Base-by-base conservation (phyloP, 2,329 filamentous ascomycete species). In the Paramyrothecium roridum region DNA sequence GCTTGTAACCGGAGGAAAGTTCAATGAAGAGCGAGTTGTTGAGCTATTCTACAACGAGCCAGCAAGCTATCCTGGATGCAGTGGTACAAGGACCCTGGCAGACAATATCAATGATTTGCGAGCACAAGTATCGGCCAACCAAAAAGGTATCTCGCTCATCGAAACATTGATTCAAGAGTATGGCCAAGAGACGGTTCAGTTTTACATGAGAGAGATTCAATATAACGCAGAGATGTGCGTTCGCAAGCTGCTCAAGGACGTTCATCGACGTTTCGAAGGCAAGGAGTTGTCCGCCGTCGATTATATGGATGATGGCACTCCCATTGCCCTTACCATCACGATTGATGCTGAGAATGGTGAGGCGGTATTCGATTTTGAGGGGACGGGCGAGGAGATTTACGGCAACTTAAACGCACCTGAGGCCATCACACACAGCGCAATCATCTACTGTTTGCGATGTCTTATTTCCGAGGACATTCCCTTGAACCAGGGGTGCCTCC, bases 21-120 rank as follows among this genome's bases (percentile, higher is more conserved):
- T 95, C 69, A 86, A 93, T 61, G 90, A 95, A 68, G 79, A 90
- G 66, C 81, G 88, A 19, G 89, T 93, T 52, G 85, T 82, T 0
- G 84, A 93, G 58, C 73, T 91, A 0, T 77, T 95, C 12, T 85
- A 90, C 52, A 79, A 87, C 26, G 88, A 92, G 61, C 90, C 90
- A 0, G 87, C 89, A 0, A 79, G 88, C 63, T 85, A 90, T 59
- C 83, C 86, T 1, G 90, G 88, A 0, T 95, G 90, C 69, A 89
- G 86, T 54, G 90, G 90, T 2, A 92, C 90, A 1, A 78, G 90
- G 47, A 92, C 89, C 69, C 76, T 95, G 1, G 86, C 84, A 13
- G 90, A 95, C 67, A 93, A 93, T 64, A 79, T 95, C 59, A 93
- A 91, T 49, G 90, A 95, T 65, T 74, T 95, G 21, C 91, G 92